These are phyloP conservation scores for Medicago lupulina DNA, from an alignment of 306 rosid species.

Conservation along the genomic window DNA sequence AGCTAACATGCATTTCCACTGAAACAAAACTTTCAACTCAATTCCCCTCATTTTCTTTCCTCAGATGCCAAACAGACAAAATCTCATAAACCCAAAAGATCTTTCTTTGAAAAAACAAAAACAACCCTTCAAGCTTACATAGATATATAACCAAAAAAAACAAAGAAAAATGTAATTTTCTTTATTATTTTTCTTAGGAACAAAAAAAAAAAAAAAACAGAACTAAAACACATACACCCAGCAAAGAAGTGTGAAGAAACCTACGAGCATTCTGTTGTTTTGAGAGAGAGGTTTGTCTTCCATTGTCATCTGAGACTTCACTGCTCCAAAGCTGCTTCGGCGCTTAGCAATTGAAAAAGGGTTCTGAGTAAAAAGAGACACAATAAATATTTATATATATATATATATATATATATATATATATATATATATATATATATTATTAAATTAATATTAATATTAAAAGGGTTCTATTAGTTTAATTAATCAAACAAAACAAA, in stretches of 20 bases:
- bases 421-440: background rate
- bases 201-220: background rate
- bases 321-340: slow-evolving; percentile 50
- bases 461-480: no score
- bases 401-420: background rate
- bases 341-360: slow-evolving; percentile 46
- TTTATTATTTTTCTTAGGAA: background rate
- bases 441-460: background rate
- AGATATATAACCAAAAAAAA: background rate
- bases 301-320: slow-evolving; percentile 65
- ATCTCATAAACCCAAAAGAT: background rate
- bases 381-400: background rate
- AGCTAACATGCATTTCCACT: background rate
- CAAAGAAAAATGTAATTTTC: background rate
- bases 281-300: slow-evolving; percentile 65
- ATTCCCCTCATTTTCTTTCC: slow-evolving; percentile 1
- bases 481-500: background rate
- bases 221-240: background rate
- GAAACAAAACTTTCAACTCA: background rate
- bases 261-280: slow-evolving; percentile 80
- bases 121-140: background rate
- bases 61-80: background rate
- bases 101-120: background rate
- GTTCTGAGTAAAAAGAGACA: slow-evolving; percentile 48
- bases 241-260: slow-evolving; percentile 24